Evolutionary conservation across 331 rosid genomes (phyloP), one percentile per base, ranked within the genome.

Genomic region (Malus hybrid): DNA sequence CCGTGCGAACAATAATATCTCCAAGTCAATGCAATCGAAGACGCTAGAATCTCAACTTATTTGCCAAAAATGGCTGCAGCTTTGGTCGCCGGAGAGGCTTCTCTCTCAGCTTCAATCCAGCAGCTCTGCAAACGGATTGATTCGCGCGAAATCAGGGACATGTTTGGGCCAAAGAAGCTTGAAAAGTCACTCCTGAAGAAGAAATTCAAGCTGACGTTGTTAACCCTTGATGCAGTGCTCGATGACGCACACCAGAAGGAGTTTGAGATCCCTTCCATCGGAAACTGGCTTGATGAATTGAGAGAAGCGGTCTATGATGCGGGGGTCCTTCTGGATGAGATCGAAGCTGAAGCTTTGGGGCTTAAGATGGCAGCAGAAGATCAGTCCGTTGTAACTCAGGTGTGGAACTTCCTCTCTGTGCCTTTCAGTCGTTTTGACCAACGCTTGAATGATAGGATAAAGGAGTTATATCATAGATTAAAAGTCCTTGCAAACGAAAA

Each of bases 241-340:
- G 44, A 54, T 27, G 87, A 81, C 11, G 85, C 87, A 2, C 83
- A 80, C 52, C 85, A 74, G 7, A 71, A 74, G 20, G 73, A 74
- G 27, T 39, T 77, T 22, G 63, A 5, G 55, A 54, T 52, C 5
- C 14, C 3, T 19, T 68, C n/a, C 1, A 74, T 84, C 28, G 71
- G 56, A 67, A 65, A 6, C 3, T 84, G 87, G 87, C 62, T 80
- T 70, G 85, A 44, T 33, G 44, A 77, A 44, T 78, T 84, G 1
- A 54, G 75, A 77, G 85, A 67, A 5, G 62, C 32, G 13, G 71
- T 59, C 10, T 84, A 16, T 61, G 87, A 76, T 31, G 83, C 44
- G n/a, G 85, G 77, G 2, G 85, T 77, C 50, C 24, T 84, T 0
- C 50, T 19, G 19, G 80, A 71, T 29, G 46, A n/a, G 62, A 56